Evolutionary conservation across 108 stramenopile genomes (phyloP).

Genomic region (Cyclostephanos invisitatus): DNA sequence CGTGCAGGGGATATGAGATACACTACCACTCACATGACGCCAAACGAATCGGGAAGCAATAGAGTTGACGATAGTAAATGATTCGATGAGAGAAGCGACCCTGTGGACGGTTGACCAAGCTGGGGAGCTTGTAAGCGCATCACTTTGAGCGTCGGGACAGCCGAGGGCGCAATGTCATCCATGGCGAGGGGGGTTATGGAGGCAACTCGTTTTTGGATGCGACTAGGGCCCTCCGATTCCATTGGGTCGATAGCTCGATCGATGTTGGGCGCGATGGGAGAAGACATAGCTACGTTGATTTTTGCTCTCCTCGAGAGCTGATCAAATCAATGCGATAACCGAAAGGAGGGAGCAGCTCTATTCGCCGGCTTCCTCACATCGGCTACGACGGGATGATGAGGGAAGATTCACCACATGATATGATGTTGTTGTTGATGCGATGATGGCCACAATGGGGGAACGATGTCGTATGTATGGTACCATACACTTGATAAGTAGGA

Average conservation of each 20-base stretch:
- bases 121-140: constrained; percentile 84
- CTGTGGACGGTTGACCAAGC: constrained; percentile 46
- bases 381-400: too few species aligned
- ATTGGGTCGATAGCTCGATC: neutral
- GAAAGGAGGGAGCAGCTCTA: too few species aligned
- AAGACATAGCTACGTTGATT: neutral
- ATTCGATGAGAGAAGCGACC: constrained; percentile 27
- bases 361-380: too few species aligned
- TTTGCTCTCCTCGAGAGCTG: too few species aligned
- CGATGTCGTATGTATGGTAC: too few species aligned
- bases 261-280: neutral
- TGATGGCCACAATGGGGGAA: too few species aligned
- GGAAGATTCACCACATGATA: too few species aligned
- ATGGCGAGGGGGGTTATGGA: constrained; percentile 16
- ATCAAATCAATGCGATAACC: neutral
- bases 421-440: too few species aligned
- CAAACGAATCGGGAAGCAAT: constrained; percentile 83
- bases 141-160: constrained; percentile 82
- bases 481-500: too few species aligned
- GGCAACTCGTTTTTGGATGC: constrained; percentile 10
- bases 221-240: constrained; percentile 7
- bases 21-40: constrained; percentile 45
- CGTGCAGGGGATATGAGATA: neutral
- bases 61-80: constrained; percentile 53
- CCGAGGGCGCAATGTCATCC: constrained; percentile 43